These are phyloP conservation scores for Neocatenulostroma microsporum DNA, from an alignment of 2,329 filamentous ascomycete species.

Conservation along the genomic window DNA sequence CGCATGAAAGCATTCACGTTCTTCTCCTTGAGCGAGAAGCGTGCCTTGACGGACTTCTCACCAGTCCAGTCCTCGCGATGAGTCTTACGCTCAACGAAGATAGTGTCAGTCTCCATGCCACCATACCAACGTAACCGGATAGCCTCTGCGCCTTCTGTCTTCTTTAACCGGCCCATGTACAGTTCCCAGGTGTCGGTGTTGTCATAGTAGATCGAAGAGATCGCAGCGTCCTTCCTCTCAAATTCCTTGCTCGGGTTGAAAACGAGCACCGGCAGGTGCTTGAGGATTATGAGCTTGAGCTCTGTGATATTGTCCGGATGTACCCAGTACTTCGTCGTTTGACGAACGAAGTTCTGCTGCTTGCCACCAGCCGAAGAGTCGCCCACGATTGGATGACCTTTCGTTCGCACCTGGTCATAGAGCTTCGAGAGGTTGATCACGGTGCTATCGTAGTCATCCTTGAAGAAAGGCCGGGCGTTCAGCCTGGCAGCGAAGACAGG, in stretches of 20 bases:
- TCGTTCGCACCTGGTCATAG: constrained; percentile 88
- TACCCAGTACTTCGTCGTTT: constrained; percentile 99
- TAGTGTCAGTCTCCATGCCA: constrained; percentile 88
- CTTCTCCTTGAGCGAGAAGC: constrained; percentile 94
- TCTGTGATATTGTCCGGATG: constrained; percentile 98
- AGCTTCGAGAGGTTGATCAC: constrained; percentile 91
- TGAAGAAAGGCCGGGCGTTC: constrained; percentile 96
- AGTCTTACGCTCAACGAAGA: constrained; percentile 96
- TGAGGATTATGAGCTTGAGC: constrained; percentile 92
- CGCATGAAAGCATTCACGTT: constrained; percentile 85
- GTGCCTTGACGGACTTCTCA: constrained; percentile 96
- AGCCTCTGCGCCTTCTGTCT: constrained; percentile 94
- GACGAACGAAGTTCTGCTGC: constrained; percentile 91
- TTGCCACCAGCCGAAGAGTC: constrained; percentile 84
- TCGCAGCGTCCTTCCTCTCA: constrained; percentile 79
- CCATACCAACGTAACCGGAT: constrained; percentile 97
- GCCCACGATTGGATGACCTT: constrained; percentile 85
- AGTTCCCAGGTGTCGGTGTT: constrained; percentile 91
- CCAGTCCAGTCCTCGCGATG: constrained; percentile 99
- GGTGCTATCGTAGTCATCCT: constrained; percentile 95
- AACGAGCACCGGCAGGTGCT: constrained; percentile 92
- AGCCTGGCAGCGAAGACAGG: constrained; percentile 93
- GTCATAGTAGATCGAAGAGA: constrained; percentile 98
- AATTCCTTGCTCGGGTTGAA: constrained; percentile 98
- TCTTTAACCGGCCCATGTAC: constrained; percentile 90